Evolutionary conservation across 352 stramenopile species (phyloP).

Genomic region (Pythium chondricola): DNA sequence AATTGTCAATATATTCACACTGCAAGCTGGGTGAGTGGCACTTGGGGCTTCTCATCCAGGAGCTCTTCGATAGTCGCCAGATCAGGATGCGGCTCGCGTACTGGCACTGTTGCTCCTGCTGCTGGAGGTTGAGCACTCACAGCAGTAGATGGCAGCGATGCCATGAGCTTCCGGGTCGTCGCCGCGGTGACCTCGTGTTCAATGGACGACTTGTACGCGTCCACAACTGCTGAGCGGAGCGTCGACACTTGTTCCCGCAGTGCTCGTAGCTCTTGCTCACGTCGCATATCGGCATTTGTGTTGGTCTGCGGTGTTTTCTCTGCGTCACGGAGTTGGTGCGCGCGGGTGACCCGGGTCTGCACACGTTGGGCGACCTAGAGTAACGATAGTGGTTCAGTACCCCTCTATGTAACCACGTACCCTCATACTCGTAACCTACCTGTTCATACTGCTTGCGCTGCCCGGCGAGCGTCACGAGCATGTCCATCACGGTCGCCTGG

Average conservation of each 20-base stretch:
- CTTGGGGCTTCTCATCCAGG: background rate
- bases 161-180: background rate
- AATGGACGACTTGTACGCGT: slow-evolving; percentile 5
- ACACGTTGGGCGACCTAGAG: slow-evolving; percentile 11
- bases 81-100: background rate
- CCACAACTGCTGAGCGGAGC: slow-evolving; percentile 11
- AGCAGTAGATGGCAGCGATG: background rate
- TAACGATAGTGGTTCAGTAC: background rate
- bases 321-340: slow-evolving; percentile 8
- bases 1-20: background rate
- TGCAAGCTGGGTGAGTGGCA: background rate
- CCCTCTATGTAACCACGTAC: background rate
- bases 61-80: slow-evolving; percentile 1
- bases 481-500: slow-evolving; percentile 4
- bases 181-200: background rate
- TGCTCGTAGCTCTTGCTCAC: slow-evolving; percentile 5
- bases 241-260: slow-evolving; percentile 11
- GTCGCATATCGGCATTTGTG: slow-evolving; percentile 13
- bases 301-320: background rate
- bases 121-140: background rate
- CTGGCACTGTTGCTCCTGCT: background rate
- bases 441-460: slow-evolving; percentile 22
- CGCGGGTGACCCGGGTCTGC: slow-evolving; percentile 10
- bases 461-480: slow-evolving; percentile 7
- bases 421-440: too few species aligned